Percentiles rank a stretch among this genome's conserved stretches.
Evolutionary conservation across 192 early-diverging fungal species (phyloP).

Genomic region (Rhizophagus sp.): DNA sequence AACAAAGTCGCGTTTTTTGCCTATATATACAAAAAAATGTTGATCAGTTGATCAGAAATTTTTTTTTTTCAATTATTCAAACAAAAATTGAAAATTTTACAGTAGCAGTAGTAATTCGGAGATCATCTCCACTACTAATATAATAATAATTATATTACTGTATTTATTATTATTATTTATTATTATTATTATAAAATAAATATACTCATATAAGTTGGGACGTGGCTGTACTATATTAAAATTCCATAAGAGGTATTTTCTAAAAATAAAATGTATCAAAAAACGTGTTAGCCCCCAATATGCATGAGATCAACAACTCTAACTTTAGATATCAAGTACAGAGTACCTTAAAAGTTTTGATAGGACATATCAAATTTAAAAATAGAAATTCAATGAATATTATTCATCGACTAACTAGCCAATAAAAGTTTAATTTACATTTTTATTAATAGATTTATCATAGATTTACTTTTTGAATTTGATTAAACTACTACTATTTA

Average conservation of each 20-base stretch:
- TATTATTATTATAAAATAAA: not conserved
- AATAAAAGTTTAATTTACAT: not conserved
- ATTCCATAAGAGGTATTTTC: not conserved
- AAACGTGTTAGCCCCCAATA: not conserved
- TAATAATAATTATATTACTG: not conserved
- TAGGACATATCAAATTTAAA: not conserved
- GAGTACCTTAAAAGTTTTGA: too few species aligned
- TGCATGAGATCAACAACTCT: not conserved
- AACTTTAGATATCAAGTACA: not conserved
- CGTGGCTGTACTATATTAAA: constrained; percentile 5
- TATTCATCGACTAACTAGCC: not conserved
- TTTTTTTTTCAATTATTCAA: too few species aligned
- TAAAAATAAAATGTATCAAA: not conserved
- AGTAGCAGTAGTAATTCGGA: not conserved
- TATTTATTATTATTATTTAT: not conserved
- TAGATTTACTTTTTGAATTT: too few species aligned
- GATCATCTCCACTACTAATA: not conserved
- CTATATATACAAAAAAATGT: not conserved
- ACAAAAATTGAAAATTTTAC: too few species aligned
- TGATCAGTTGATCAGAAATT: not conserved
- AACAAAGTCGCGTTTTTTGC: not conserved
- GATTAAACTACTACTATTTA: not conserved
- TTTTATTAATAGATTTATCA: not conserved
- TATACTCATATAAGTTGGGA: not conserved
- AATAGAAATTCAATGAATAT: not conserved